Evolutionary conservation across 176 grass and related monocot genomes (phyloP).

Genomic region (Thalia dealbata): DNA sequence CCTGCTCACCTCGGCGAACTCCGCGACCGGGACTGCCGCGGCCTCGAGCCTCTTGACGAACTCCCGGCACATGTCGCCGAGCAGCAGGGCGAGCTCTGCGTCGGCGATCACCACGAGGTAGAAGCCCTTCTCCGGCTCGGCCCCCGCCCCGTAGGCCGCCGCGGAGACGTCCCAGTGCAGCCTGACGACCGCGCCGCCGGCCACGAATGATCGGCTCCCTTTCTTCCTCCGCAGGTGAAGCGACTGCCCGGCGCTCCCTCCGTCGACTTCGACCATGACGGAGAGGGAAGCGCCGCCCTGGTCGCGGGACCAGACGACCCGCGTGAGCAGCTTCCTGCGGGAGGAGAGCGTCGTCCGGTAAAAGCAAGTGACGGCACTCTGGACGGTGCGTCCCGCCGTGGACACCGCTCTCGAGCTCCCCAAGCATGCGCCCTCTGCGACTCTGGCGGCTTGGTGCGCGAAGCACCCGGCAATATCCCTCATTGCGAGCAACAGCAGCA

Average conservation of each 20-base stretch:
- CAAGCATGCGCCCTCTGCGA: not conserved
- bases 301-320: constrained; percentile 45
- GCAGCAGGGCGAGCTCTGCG: constrained; percentile 61
- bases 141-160: constrained; percentile 30
- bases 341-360: not conserved
- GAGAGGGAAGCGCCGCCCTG: constrained; percentile 34
- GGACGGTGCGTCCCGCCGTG: not conserved
- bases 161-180: constrained; percentile 52
- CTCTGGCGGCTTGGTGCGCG: not conserved
- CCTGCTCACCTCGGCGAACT: constrained; percentile 30
- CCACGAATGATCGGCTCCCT: constrained; percentile 44
- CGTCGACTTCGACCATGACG: constrained; percentile 26
- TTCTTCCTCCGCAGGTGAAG: constrained; percentile 37
- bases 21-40: constrained; percentile 38
- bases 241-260: not conserved
- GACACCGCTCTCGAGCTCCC: not conserved
- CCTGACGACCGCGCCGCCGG: constrained; percentile 39
- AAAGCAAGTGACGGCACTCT: not conserved
- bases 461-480: not conserved
- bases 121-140: constrained; percentile 61
- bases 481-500: no score
- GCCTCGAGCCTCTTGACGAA: constrained; percentile 48
- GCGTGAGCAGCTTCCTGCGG: constrained; percentile 37
- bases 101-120: constrained; percentile 67
- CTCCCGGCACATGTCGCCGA: constrained; percentile 57